phyloP scores from a whole-genome alignment of 139 green algal genomes.

The Tetradesmus obliquus region DNA sequence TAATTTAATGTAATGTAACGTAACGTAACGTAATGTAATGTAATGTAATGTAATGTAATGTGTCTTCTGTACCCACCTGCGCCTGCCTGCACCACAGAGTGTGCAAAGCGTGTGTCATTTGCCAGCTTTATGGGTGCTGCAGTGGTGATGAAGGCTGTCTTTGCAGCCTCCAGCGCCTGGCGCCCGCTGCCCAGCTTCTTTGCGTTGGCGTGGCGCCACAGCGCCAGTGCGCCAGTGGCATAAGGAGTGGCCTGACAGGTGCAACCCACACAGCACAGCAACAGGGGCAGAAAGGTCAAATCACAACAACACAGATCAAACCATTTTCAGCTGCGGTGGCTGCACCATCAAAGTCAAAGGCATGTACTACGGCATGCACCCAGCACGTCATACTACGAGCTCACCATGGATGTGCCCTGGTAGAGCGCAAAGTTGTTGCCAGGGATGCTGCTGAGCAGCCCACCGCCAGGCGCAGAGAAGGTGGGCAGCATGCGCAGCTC shows the following conservation, averaged over 20 bases:
- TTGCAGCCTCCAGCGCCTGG: neutral
- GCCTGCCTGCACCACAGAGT: slow-evolving; percentile 7
- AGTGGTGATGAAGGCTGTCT: slow-evolving; percentile 31
- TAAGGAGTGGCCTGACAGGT: slow-evolving; percentile 20
- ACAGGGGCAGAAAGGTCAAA: too few relatives aligned
- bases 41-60: neutral
- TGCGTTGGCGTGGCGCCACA: slow-evolving; percentile 18
- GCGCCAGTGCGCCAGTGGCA: slow-evolving; percentile 8
- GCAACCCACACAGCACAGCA: too few relatives aligned
- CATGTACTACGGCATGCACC: neutral
- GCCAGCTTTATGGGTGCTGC: neutral
- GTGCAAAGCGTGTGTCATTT: neutral
- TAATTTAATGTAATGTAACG: neutral
- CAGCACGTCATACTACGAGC: neutral
- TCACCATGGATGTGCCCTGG: slow-evolving; percentile 27
- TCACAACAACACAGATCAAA: too few relatives aligned
- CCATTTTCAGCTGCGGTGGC: too few relatives aligned
- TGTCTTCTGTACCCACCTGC: neutral
- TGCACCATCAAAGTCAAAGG: neutral
- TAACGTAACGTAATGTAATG: too few relatives aligned
- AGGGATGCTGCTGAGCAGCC: slow-evolving; percentile 20
- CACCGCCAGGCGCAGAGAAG: slow-evolving; percentile 19
- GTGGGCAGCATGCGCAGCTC: slow-evolving; percentile 24
- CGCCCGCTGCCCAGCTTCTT: neutral
- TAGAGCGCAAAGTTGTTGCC: slow-evolving; percentile 21